Evolutionary conservation across 2,329 filamentous ascomycete genomes (phyloP), one percentile per base, ranked within the genome.

Genomic region (Tricladium varicosporioides): DNA sequence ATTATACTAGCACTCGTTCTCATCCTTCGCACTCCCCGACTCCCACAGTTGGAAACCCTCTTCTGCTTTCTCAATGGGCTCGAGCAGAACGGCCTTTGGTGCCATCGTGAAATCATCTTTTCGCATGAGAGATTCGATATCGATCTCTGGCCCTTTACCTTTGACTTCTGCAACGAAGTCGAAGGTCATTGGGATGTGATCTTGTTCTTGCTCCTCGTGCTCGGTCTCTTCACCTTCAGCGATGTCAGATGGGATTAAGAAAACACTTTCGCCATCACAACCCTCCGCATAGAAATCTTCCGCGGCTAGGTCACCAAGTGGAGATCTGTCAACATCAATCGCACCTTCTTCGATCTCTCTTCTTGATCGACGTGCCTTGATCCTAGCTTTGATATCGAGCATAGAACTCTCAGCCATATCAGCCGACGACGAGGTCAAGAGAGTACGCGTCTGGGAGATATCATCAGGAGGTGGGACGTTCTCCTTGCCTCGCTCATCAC

Each of bases 381-480:
- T 49, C 9, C 54, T 32, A n/a, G 59, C 60, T 45, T 66, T 67
- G 11, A 62, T 73, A 36, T 72, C 70, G 11, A 66, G 48, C 16
- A 67, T 65, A 14, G 68, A 65, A 5, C 65, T 54, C 8, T 68
- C 61, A 18, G 63, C 55, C 10, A 65, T 51, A 33, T 53, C 60
- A 13, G 62, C 50, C 22, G 67, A 51, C 14, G 56, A 48, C 1
- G 15, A 60, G 56, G 15, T 68, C 60, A 31, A 63, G 58, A 27
- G 9, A 13, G 48, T 51, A 11, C 65, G 65, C 9, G 82, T 85
- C 67, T 88, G 81, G 27, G 82, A 84, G 42, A 88, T 72, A 47
- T 89, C 85, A 54, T 83, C 82, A 2, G 75, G 71, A 1, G 93
- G 93, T 4, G 93, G 89, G 15, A 96, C 85, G 69, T 99, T 99